Conservation (phyloP, 306 rosid genomes). For the Delonix regia region DNA sequence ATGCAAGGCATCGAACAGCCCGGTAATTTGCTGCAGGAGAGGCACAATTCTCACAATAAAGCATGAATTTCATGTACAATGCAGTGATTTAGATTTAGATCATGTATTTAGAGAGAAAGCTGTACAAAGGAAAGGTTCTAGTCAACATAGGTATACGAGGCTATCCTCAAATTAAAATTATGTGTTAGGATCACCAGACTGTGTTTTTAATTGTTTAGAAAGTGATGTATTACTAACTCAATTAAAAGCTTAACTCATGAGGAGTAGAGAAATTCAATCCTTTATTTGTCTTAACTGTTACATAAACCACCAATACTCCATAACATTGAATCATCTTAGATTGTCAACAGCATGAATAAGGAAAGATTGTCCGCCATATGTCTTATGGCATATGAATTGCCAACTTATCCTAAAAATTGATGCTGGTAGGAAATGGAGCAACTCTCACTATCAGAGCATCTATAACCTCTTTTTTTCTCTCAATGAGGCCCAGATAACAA, state of each 20-base stretch:
- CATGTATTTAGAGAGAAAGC: background rate
- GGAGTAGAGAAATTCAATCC: background rate
- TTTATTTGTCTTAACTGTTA: background rate
- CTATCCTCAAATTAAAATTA: slow-evolving; percentile 19
- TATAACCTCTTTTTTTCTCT: background rate
- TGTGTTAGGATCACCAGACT: background rate
- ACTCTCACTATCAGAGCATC: background rate
- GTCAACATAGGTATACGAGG: background rate
- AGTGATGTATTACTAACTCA: slow-evolving; percentile 20
- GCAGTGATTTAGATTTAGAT: slow-evolving; percentile 4
- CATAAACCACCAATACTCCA: background rate
- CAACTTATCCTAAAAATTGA: background rate
- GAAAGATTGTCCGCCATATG: background rate
- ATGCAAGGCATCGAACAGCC: slow-evolving; percentile 85
- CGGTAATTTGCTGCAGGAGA: slow-evolving; percentile 73
- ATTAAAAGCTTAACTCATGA: background rate
- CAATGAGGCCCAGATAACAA: background rate
- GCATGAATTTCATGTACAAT: slow-evolving; percentile 17
- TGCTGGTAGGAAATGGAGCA: background rate
- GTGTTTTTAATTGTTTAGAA: background rate
- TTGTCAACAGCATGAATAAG: background rate
- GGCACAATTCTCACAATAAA: slow-evolving; percentile 5
- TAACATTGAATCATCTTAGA: background rate
- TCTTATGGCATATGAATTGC: background rate
- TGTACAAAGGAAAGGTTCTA: background rate